Percentiles rank a stretch among this genome's conserved stretches.
Evolutionary conservation across 1,284 basidiomycete genomes (phyloP).

Genomic region (Trametes hirsuta): DNA sequence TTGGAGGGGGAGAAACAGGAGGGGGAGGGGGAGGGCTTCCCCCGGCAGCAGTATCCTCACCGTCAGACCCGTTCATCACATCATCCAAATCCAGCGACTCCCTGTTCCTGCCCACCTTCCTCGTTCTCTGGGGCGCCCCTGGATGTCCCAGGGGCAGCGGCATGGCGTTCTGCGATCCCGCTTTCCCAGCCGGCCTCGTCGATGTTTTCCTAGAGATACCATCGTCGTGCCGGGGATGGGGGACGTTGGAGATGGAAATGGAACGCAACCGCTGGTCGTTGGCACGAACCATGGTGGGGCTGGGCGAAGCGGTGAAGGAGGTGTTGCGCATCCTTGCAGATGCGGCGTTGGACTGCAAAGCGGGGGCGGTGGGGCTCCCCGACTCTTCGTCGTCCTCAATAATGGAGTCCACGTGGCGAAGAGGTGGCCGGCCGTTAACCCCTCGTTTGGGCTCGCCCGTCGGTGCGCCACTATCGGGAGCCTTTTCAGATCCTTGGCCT

Average conservation of each 20-base stretch:
- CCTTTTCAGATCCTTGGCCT: slow-evolving; percentile 12
- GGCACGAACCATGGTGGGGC: slow-evolving; percentile 19
- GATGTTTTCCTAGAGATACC: slow-evolving; percentile 20
- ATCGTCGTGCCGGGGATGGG: slow-evolving; percentile 26
- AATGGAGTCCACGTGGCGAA: slow-evolving; percentile 66
- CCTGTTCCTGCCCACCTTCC: slow-evolving; percentile 54
- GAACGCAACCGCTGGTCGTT: slow-evolving; percentile 27
- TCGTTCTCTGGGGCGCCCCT: slow-evolving; percentile 41
- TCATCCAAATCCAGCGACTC: slow-evolving; percentile 78
- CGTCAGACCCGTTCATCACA: slow-evolving; percentile 68
- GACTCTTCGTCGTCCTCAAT: slow-evolving; percentile 45
- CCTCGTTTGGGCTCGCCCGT: slow-evolving; percentile 12
- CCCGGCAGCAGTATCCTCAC: slow-evolving; percentile 43
- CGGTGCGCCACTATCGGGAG: slow-evolving; percentile 17
- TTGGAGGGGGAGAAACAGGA: neutral
- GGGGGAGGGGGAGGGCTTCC: neutral
- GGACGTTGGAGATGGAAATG: slow-evolving; percentile 33
- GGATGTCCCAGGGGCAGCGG: slow-evolving; percentile 10
- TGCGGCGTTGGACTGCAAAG: slow-evolving; percentile 23
- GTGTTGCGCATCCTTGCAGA: slow-evolving; percentile 27
- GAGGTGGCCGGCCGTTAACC: slow-evolving; percentile 33
- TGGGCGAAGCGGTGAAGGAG: slow-evolving; percentile 24
- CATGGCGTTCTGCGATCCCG: slow-evolving; percentile 21
- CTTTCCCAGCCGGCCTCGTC: neutral
- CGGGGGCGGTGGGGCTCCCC: slow-evolving; percentile 18